Base-by-base conservation (phyloP, 345 rosid genomes). In the Eucalyptus cloeziana region DNA sequence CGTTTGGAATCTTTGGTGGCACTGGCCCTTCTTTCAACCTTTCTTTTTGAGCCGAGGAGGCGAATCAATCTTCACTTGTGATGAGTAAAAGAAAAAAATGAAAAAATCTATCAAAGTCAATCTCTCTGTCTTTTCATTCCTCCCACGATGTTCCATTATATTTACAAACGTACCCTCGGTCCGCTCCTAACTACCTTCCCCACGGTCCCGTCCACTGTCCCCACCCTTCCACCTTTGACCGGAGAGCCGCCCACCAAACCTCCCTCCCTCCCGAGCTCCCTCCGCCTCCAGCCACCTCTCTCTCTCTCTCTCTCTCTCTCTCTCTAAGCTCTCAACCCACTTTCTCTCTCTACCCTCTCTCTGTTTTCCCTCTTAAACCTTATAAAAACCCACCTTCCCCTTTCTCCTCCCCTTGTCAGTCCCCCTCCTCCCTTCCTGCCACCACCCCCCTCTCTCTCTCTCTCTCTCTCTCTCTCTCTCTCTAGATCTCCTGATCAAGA, bases 191-290 rank as follows among this genome's bases (percentile, higher is more conserved):
- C 89, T 88, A 56, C 89, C 89, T 54, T 56, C 86, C 49, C 43
- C 31, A 21, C 47, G 45, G 43, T 22, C 31, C 10, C 56, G 25
- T 88, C 62, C n/a, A 10, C 45, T 37, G 81, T 67, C 52, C 49
- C 76, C 50, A 33, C 45, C 45, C 86, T 25, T 33, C 86, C 86
- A 10, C 13, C 86, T 47, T 85, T 54, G 80, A 88, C 89, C 85
- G 86, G 49, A 21, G 58, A 67, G 31, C 86, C n/a, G 33, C 45
- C 91, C 49, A 91, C 91, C 91, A 87, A 86, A 89, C 90, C 37
- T 45, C 50, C 89, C 47, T 30, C 79, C 81, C 71, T 40, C 40
- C 40, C 40, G n/a, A n/a, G n/a, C 33, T 45, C 27, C 89, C 47
- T 44, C 47, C 67, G 22, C 47, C 25, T 43, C 30, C 64, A 86